Evolutionary conservation across 2,329 filamentous ascomycete genomes (phyloP).

Genomic region (Fusarium nodosum): DNA sequence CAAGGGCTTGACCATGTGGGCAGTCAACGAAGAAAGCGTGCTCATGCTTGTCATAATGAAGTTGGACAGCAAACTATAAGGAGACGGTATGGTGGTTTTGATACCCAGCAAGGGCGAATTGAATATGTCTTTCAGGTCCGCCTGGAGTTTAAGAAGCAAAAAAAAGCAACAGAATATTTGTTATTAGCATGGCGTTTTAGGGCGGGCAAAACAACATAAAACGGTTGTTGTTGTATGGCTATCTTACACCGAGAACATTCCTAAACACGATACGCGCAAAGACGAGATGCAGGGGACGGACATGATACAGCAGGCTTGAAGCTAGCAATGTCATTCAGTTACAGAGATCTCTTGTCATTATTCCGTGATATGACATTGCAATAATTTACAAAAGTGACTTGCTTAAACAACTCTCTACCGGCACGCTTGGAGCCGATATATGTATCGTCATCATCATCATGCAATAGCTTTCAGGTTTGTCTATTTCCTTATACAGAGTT

Average conservation of each 20-base stretch:
- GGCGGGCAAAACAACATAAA: slow-evolving; percentile 25
- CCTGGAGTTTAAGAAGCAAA: slow-evolving; percentile 9
- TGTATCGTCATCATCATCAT: neutral
- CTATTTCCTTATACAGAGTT: slow-evolving; percentile 54
- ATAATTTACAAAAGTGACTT: neutral
- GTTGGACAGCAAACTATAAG: slow-evolving; percentile 14
- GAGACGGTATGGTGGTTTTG: slow-evolving; percentile 1
- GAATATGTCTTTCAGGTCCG: slow-evolving; percentile 4
- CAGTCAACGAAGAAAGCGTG: neutral
- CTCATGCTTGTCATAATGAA: slow-evolving; percentile 16
- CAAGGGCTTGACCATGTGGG: slow-evolving; percentile 1
- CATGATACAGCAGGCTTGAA: neutral
- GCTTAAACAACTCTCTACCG: neutral
- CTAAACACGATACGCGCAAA: slow-evolving; percentile 19
- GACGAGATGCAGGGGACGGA: slow-evolving; percentile 6
- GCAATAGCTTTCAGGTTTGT: slow-evolving; percentile 45
- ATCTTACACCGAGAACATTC: slow-evolving; percentile 14
- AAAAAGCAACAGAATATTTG: slow-evolving; percentile 26
- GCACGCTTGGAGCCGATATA: neutral
- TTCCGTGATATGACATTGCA: neutral
- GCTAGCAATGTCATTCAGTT: slow-evolving; percentile 1
- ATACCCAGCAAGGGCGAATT: neutral
- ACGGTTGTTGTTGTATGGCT: slow-evolving; percentile 18
- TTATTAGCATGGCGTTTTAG: slow-evolving; percentile 44
- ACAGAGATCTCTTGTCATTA: neutral